Conservation (phyloP, 306 rosid genomes). For the Cicer cuneatum region DNA sequence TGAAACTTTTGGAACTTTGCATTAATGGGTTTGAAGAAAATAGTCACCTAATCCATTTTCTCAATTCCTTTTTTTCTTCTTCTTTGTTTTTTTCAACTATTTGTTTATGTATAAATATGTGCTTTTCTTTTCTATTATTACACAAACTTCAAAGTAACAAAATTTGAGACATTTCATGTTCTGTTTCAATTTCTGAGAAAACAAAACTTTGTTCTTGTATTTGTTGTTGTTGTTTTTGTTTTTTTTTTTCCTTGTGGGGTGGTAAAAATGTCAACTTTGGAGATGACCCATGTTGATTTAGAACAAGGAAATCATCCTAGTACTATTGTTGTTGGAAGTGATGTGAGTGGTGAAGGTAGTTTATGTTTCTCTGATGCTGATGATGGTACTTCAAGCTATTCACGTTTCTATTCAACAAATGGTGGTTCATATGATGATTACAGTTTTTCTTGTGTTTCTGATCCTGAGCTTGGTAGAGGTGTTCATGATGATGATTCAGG, state of each 20-base stretch:
- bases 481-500: conserved; percentile 49
- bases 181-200: conserved; percentile 23
- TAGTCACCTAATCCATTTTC: conserved; percentile 63
- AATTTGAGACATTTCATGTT: conserved; percentile 48
- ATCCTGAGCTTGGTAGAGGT: conserved; percentile 49
- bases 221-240: not conserved
- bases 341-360: conserved; percentile 65
- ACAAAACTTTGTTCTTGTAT: not conserved
- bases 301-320: conserved; percentile 64
- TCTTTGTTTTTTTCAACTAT: not conserved
- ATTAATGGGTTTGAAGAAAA: conserved; percentile 55
- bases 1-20: conserved; percentile 38
- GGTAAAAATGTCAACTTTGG: conserved; percentile 49
- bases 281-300: conserved; percentile 73
- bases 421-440: conserved; percentile 92
- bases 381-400: conserved; percentile 75
- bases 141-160: conserved; percentile 46
- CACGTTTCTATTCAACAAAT: conserved; percentile 83
- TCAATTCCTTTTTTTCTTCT: conserved; percentile 36
- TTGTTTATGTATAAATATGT: not conserved
- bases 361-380: conserved; percentile 86
- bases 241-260: conserved; percentile 46
- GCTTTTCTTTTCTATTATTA: conserved; percentile 20
- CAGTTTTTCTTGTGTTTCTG: conserved; percentile 69
- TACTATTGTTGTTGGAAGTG: conserved; percentile 61